Evolutionary conservation across 805 yeast genomes (phyloP).

Genomic region (Suhomyces sp.): DNA sequence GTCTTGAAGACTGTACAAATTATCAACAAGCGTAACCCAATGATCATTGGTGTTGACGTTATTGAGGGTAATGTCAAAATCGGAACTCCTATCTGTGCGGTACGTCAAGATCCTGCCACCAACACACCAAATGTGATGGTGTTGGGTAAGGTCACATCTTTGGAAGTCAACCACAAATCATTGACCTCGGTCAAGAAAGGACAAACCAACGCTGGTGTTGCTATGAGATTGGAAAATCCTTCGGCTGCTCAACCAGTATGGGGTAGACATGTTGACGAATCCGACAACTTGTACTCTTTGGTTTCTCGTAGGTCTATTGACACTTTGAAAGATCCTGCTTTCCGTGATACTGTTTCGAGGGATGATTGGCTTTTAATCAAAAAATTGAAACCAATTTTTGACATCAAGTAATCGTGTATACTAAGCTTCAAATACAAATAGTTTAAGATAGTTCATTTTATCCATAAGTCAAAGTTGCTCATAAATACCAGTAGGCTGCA

Average conservation of each 20-base stretch:
- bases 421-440: background rate
- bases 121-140: slow-evolving; percentile 67
- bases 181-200: slow-evolving; percentile 82
- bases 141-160: slow-evolving; percentile 85
- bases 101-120: slow-evolving; percentile 82
- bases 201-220: slow-evolving; percentile 96
- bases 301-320: slow-evolving; percentile 88
- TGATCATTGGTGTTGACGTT: slow-evolving; percentile 99
- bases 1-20: slow-evolving; percentile 92
- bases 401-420: slow-evolving; percentile 53
- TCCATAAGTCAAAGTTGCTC: background rate
- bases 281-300: slow-evolving; percentile 86
- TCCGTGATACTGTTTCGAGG: slow-evolving; percentile 89
- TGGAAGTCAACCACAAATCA: slow-evolving; percentile 94
- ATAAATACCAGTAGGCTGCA: background rate
- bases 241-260: slow-evolving; percentile 92
- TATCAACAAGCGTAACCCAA: slow-evolving; percentile 97
- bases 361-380: slow-evolving; percentile 94
- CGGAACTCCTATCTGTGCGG: slow-evolving; percentile 96
- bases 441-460: background rate
- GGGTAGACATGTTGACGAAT: slow-evolving; percentile 98
- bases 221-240: slow-evolving; percentile 93
- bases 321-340: slow-evolving; percentile 97
- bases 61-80: slow-evolving; percentile 82
- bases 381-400: slow-evolving; percentile 83